Evolutionary conservation across 1,284 basidiomycete species (phyloP), one percentile per base, ranked within the genome.

Genomic region (Sutorius eximius): DNA sequence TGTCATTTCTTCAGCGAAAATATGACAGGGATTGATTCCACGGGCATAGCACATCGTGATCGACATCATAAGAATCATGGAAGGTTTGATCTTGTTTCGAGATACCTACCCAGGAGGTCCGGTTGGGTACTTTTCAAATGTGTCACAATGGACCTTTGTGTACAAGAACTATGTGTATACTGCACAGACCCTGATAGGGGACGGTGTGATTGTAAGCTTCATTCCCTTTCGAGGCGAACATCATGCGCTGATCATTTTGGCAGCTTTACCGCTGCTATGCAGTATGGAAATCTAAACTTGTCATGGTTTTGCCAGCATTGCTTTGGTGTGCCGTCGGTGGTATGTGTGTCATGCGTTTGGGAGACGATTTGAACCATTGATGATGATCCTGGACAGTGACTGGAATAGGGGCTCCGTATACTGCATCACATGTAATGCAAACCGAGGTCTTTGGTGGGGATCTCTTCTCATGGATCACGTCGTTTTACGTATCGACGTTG

Each of bases 101-200:
- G 42, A 62, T 12, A 44, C 44, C 5, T 45, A 32, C 24, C 48
- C 51, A 12, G 46, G 36, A 15, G 60, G 53, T 6, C 43, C 60
- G 4, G 13, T 38, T 12, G 49, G 24, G 5, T 71, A 52, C 49
- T 68, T 71, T 36, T 54, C 45, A 0, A 56, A 61, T 36, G 52
- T 63, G 9, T 61, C 69, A 1, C 54, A 65, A n/a, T 52, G 56
- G 33, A 70, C 67, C 6, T 69, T 62, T 40, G 55, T 67, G 18
- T 59, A 51, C 40, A 70, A 68, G 51, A 65, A 57, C 47, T 57
- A 58, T 2, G 45, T 70, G 6, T 71, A 63, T 49, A 59, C 63
- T 32, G 47, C 51, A 2, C 68, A 72, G 44, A 71, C 70, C 1
- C 59, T 71, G 20, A 58, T 70, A 40, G 64, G 68, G 3, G 69